Percentiles rank a stretch among this genome's conserved stretches.
phyloP scores from a whole-genome alignment of 1,284 basidiomycete genomes.

The Kwoniella shivajii region DNA sequence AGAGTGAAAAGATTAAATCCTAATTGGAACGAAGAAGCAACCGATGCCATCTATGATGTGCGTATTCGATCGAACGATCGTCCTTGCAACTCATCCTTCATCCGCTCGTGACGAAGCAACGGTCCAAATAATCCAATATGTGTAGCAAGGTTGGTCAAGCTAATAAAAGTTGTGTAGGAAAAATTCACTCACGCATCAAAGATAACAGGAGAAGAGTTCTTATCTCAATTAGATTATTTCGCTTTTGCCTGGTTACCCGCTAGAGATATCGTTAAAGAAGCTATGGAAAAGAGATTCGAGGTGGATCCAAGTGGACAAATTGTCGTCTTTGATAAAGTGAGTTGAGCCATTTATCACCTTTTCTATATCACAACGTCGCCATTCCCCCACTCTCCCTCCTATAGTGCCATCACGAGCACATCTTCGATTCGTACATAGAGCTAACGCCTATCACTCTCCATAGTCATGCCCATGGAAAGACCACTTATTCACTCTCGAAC shows the following conservation, averaged over 20 bases:
- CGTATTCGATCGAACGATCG: constrained; percentile 36
- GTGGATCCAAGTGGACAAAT: constrained; percentile 75
- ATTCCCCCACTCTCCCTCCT: not conserved
- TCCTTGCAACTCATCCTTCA: too few relatives aligned
- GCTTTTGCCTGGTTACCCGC: constrained; percentile 91
- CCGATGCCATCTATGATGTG: constrained; percentile 70
- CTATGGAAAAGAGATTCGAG: constrained; percentile 65
- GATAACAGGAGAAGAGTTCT: constrained; percentile 85
- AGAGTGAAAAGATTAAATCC: constrained; percentile 83
- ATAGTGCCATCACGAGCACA: not conserved
- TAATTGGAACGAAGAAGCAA: constrained; percentile 79
- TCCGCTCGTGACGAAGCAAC: too few relatives aligned
- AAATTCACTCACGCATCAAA: constrained; percentile 78
- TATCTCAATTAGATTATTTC: constrained; percentile 78
- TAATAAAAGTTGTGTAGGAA: constrained; percentile 58
- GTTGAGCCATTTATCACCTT: constrained; percentile 4
- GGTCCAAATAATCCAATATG: too few relatives aligned
- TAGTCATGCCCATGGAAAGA: constrained; percentile 64
- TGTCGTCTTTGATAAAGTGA: constrained; percentile 76
- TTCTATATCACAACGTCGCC: not conserved
- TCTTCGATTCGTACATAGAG: too few relatives aligned
- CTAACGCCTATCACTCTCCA: not conserved
- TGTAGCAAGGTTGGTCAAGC: too few relatives aligned
- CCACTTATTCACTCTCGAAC: constrained; percentile 86
- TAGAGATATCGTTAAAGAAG: constrained; percentile 73